Conservation (phyloP, 768 basidiomycete genomes). For the Phaffia tasmanica region DNA sequence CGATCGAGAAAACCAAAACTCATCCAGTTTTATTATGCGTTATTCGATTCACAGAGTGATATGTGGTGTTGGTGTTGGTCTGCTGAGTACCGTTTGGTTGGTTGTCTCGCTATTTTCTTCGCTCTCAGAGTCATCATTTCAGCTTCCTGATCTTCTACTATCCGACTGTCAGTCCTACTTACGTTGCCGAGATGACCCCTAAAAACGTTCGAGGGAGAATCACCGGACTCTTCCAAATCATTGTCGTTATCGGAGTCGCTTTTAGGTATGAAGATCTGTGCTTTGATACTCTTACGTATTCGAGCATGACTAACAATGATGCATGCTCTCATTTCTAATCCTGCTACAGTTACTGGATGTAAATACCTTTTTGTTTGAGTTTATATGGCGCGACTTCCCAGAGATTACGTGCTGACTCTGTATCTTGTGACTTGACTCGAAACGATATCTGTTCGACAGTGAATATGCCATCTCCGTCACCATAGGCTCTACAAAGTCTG, state of each 20-base stretch:
- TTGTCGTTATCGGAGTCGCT: slow-evolving; percentile 77
- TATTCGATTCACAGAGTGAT: slow-evolving; percentile 50
- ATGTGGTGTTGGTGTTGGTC: slow-evolving; percentile 1
- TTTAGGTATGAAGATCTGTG: slow-evolving; percentile 34
- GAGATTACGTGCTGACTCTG: slow-evolving; percentile 26
- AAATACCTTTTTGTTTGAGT: slow-evolving; percentile 5
- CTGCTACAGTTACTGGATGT: slow-evolving; percentile 26
- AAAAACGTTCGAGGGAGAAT: slow-evolving; percentile 77
- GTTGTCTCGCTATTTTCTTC: neutral
- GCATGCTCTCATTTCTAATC: no score
- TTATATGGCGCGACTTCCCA: slow-evolving; percentile 29
- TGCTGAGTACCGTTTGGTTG: neutral
- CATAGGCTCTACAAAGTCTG: slow-evolving; percentile 23
- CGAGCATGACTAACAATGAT: neutral
- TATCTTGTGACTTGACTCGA: slow-evolving; percentile 1
- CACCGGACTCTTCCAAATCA: slow-evolving; percentile 55
- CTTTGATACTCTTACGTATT: slow-evolving; percentile 36
- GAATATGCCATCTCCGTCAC: slow-evolving; percentile 17
- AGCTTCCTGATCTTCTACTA: neutral
- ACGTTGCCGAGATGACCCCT: slow-evolving; percentile 75
- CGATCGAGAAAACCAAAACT: no score
- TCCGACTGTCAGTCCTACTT: slow-evolving; percentile 64
- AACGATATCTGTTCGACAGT: neutral
- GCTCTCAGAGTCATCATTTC: neutral
- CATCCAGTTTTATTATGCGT: no score